phyloP scores from a whole-genome alignment of 192 early-diverging fungal species.

The Blastocladiella britannica region DNA sequence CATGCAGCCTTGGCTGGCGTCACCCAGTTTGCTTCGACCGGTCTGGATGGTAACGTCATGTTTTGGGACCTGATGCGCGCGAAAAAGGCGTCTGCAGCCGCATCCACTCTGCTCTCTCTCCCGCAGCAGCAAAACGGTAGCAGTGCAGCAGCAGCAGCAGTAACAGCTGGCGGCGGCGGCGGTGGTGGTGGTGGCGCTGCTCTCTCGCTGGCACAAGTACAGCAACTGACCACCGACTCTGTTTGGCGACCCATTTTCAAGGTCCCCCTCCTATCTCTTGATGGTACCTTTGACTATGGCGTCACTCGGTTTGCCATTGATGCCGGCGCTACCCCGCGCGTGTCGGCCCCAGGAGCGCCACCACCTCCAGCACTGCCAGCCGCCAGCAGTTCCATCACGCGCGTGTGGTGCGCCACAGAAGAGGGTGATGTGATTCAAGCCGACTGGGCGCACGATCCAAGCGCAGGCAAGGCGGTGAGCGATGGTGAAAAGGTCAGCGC shows the following conservation, averaged over 20 bases:
- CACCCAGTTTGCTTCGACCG: slow-evolving; percentile 28
- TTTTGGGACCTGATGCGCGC: slow-evolving; percentile 42
- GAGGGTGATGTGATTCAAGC: slow-evolving; percentile 40
- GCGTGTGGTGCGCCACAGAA: slow-evolving; percentile 38
- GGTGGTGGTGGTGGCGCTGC: too few relatives aligned
- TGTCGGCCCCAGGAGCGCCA: too few relatives aligned
- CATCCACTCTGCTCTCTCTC: too few relatives aligned
- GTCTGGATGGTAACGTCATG: slow-evolving; percentile 29
- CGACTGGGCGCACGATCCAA: slow-evolving; percentile 35
- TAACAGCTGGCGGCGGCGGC: too few relatives aligned
- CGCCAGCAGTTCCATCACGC: slow-evolving; percentile 15
- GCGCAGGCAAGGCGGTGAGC: too few relatives aligned
- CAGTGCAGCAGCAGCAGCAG: too few relatives aligned
- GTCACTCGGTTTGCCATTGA: slow-evolving; percentile 20
- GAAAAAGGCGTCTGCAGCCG: too few relatives aligned
- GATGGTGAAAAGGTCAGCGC: slow-evolving; percentile 33
- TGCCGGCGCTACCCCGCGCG: not conserved
- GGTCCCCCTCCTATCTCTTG: slow-evolving; percentile 32
- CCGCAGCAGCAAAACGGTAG: too few relatives aligned
- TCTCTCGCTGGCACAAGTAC: slow-evolving; percentile 37
- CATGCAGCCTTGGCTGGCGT: too few relatives aligned
- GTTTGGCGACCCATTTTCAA: slow-evolving; percentile 34
- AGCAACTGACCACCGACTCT: slow-evolving; percentile 26
- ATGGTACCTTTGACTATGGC: slow-evolving; percentile 40
- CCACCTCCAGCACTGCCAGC: too few relatives aligned